Percentiles rank a stretch among this genome's conserved stretches.
These are phyloP conservation scores for Areca catechu DNA, from an alignment of 176 grass and related monocot genomes.

Conservation along the genomic window DNA sequence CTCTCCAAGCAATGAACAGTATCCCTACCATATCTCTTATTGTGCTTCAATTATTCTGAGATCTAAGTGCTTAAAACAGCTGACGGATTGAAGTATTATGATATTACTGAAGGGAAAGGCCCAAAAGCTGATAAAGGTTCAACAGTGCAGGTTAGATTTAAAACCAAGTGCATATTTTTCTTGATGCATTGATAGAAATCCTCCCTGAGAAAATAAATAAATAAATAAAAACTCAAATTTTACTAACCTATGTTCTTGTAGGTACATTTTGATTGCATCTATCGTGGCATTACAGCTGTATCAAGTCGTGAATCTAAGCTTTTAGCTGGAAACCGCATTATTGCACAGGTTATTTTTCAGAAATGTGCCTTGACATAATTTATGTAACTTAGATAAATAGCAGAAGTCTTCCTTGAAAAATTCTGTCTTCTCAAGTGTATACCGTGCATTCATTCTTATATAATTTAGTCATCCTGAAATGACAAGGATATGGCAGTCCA, in stretches of 20 bases:
- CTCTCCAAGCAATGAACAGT: background rate
- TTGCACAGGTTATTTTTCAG: conserved; percentile 69
- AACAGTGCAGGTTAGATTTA: conserved; percentile 44
- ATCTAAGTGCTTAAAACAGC: conserved; percentile 35
- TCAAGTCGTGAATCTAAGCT: conserved; percentile 90
- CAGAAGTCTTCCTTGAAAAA: no score
- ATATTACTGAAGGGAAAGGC: conserved; percentile 68
- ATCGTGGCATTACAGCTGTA: conserved; percentile 69
- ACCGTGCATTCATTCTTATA: no score
- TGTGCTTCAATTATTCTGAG: background rate
- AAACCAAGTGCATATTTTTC: background rate
- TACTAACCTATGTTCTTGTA: conserved; percentile 11
- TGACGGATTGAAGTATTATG: conserved; percentile 86
- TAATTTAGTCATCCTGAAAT: no score
- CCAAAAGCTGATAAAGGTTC: conserved; percentile 58
- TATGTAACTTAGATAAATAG: no score
- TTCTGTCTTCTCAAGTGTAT: no score
- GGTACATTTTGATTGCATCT: conserved; percentile 92
- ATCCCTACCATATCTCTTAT: background rate
- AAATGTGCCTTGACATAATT: background rate
- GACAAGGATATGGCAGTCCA: no score
- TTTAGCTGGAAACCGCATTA: conserved; percentile 75
- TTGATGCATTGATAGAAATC: no score
- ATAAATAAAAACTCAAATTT: background rate
- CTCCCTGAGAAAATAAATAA: no score